Base-by-base conservation (phyloP, 192 early-diverging fungal genomes). In the Endogone sp. region DNA sequence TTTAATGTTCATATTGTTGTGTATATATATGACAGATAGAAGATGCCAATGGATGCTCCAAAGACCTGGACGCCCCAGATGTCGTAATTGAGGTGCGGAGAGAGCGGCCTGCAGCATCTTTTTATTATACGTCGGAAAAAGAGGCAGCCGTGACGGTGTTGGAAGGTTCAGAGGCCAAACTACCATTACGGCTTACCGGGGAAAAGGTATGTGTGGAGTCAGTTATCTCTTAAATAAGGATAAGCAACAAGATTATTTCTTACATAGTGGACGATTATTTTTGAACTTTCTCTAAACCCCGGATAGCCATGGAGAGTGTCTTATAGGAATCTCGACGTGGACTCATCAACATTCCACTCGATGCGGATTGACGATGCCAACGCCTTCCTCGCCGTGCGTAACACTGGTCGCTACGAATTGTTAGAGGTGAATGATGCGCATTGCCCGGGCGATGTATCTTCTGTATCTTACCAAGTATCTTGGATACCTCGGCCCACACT, bases 131-230 rank as follows among this genome's bases (percentile, higher is more conserved):
- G 0, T 31, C 66, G 26, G 59, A 72, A 23, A 22, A 67, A 9
- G 66, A 73, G 31, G 59, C 44, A 8, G 57, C 56, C 20, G 24
- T 75, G 13, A 60, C 59, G 21, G 67, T 80, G 9, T 55, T 69
- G 31, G 75, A 82, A 62, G 78, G 78, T 11, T 16, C 32, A 25
- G 29, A n/a, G 28, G 66, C 71, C 23, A 60, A 62, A 4, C 62
- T 82, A 28, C 81, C 81, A 21, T 57, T 82, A 21, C 78, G 79
- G 30, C 56, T 82, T 22, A 78, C 81, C 29, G 81, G 81, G 4
- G 72, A 82, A 67, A 60, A 60, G 59, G 59, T 60, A 16, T 23
- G 59, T 16, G 16, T 16, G 16, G 16, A 49, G 16, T 49, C 37
- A 11, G 16, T 49, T 11, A 49, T 49, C 9, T 6, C 37, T 49